phyloP scores from a whole-genome alignment of 305 asterid species.

The Fraxinus latifolia region DNA sequence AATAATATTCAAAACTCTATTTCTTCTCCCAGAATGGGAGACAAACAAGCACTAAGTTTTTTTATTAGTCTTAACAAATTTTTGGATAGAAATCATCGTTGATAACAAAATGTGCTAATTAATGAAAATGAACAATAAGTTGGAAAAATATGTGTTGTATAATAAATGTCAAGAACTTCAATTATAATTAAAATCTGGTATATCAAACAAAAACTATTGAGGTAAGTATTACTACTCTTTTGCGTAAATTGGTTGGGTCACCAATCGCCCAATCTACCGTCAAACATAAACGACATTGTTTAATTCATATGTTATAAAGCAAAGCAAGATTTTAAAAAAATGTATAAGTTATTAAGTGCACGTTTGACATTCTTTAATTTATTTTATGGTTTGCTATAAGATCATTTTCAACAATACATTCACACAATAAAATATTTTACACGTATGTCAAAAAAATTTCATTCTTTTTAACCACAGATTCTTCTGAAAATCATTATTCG shows the following conservation, averaged over 20 bases:
- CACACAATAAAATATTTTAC: neutral
- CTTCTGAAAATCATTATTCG: too few species aligned
- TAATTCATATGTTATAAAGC: neutral
- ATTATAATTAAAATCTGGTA: neutral
- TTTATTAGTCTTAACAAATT: neutral
- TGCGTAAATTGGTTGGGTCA: neutral
- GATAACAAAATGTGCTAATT: neutral
- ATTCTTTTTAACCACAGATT: too few species aligned
- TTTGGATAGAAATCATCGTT: neutral
- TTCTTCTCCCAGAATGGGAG: too few species aligned
- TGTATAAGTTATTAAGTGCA: neutral
- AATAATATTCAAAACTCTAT: too few species aligned
- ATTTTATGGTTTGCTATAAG: neutral
- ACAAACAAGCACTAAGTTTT: neutral
- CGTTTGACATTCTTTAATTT: neutral
- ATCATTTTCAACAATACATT: too few species aligned
- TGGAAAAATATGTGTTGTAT: neutral
- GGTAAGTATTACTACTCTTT: neutral
- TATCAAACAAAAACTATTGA: neutral
- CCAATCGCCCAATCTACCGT: neutral
- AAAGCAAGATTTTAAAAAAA: neutral
- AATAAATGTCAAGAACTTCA: neutral
- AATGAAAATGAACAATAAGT: neutral
- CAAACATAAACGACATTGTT: neutral
- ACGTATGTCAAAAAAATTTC: too few species aligned